These are phyloP conservation scores for Wallacemonas sp. DNA, from an alignment of 208 protist genomes.

Conservation along the genomic window DNA sequence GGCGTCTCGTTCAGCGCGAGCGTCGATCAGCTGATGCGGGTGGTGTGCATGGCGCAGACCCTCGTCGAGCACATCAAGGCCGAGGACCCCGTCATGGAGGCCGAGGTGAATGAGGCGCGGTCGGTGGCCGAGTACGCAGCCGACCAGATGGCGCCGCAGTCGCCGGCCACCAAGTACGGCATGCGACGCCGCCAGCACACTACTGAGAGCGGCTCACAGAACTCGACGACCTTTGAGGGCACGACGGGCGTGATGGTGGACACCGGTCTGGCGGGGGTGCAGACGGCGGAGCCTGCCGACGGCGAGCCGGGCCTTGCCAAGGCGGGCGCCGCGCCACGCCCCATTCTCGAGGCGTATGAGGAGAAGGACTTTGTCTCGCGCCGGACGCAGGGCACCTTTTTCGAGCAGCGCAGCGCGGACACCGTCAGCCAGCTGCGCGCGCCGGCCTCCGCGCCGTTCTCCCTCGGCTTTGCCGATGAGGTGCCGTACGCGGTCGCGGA, in stretches of 20 bases:
- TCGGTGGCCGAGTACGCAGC: slow-evolving; percentile 57
- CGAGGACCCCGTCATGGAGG: slow-evolving; percentile 59
- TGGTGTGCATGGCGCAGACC: slow-evolving; percentile 42
- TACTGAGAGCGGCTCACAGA: neutral
- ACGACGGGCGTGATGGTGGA: neutral
- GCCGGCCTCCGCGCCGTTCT: slow-evolving; percentile 8
- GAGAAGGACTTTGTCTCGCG: slow-evolving; percentile 13
- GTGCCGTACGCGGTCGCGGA: slow-evolving; percentile 47
- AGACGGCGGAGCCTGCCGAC: neutral
- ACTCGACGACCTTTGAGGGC: neutral
- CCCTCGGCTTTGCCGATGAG: slow-evolving; percentile 34
- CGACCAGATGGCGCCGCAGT: slow-evolving; percentile 37
- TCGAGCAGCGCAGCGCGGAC: neutral
- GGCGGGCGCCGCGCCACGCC: neutral
- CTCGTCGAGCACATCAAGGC: slow-evolving; percentile 50
- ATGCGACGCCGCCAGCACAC: slow-evolving; percentile 10
- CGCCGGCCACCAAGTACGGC: slow-evolving; percentile 23
- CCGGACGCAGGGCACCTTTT: slow-evolving; percentile 5
- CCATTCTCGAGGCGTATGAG: slow-evolving; percentile 18
- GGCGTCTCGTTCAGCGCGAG: slow-evolving; percentile 59
- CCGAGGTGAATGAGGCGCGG: slow-evolving; percentile 55
- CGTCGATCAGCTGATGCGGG: slow-evolving; percentile 53
- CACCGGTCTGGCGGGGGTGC: no score
- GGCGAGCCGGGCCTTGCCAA: neutral
- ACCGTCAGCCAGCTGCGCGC: neutral